Conservation (phyloP, 345 rosid genomes). For the Euphorbia pulcherrima region DNA sequence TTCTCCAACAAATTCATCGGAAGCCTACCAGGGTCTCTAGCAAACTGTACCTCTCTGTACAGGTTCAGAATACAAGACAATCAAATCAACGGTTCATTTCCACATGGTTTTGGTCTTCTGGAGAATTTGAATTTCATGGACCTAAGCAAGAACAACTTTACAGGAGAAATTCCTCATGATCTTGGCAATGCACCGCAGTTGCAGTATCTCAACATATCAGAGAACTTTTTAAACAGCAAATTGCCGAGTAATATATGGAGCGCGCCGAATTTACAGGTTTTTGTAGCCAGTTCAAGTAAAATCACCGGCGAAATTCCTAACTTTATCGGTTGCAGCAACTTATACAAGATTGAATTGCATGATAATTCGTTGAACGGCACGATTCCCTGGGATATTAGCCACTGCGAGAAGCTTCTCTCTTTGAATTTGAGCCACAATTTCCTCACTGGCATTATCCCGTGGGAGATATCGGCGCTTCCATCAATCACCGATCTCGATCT, state of each 20-base stretch:
- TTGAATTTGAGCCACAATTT: constrained; percentile 69
- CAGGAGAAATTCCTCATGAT: constrained; percentile 64
- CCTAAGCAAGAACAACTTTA: constrained; percentile 63
- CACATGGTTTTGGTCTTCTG: constrained; percentile 60
- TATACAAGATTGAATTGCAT: constrained; percentile 77
- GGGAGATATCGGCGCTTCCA: constrained; percentile 76
- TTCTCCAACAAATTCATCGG: constrained; percentile 65
- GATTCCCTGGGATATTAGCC: constrained; percentile 79
- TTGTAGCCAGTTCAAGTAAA: constrained; percentile 60
- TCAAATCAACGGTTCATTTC: constrained; percentile 60
- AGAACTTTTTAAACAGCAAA: constrained; percentile 42
- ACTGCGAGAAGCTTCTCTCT: constrained; percentile 70
- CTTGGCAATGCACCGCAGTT: constrained; percentile 54
- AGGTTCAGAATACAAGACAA: constrained; percentile 73
- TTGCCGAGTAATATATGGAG: constrained; percentile 66
- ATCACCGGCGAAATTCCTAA: constrained; percentile 62
- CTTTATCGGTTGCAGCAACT: constrained; percentile 56
- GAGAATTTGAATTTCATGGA: constrained; percentile 66
- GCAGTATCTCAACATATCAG: constrained; percentile 72
- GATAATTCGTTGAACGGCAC: constrained; percentile 64
- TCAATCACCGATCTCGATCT: constrained; percentile 70
- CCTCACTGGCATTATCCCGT: constrained; percentile 71
- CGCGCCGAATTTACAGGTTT: constrained; percentile 58
- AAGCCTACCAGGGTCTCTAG: constrained; percentile 49
- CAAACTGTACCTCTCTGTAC: constrained; percentile 52